These are phyloP conservation scores for Camellia oleifera DNA, from an alignment of 179 eudicot genomes.

Conservation along the genomic window DNA sequence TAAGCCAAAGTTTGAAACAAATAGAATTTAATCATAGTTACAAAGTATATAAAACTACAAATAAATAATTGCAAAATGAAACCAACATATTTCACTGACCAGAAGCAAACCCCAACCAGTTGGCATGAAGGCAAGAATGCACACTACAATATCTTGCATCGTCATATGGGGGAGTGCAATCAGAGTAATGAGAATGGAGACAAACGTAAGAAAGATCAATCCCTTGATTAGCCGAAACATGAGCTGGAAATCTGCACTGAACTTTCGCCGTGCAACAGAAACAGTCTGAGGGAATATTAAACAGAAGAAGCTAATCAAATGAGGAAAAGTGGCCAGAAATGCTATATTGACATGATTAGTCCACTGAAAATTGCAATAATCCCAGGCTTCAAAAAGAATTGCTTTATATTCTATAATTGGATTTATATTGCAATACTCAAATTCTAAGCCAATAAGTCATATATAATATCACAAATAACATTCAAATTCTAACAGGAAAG, in stretches of 20 bases:
- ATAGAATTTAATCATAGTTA: neutral
- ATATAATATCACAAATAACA: too few species aligned
- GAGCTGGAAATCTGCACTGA: constrained; percentile 42
- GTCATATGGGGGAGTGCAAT: constrained; percentile 32
- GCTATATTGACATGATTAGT: neutral
- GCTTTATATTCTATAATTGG: too few species aligned
- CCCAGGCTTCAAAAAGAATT: too few species aligned
- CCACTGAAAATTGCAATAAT: neutral
- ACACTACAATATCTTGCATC: constrained; percentile 28
- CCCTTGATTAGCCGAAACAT: constrained; percentile 33
- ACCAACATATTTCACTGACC: constrained; percentile 22
- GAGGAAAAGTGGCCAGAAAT: neutral
- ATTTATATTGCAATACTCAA: too few species aligned
- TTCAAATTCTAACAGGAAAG: too few species aligned
- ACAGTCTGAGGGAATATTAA: constrained; percentile 26
- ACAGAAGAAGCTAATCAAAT: neutral
- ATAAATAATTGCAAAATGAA: neutral
- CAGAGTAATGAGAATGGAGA: constrained; percentile 25
- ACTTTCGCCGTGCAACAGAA: constrained; percentile 32
- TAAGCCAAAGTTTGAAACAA: too few species aligned
- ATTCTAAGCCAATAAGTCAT: too few species aligned
- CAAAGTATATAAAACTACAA: neutral
- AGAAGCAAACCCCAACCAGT: constrained; percentile 49
- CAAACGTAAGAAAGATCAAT: constrained; percentile 26
- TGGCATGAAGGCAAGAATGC: constrained; percentile 42